phyloP scores from a whole-genome alignment of 805 yeast species.

The Kuraishia piskuri region DNA sequence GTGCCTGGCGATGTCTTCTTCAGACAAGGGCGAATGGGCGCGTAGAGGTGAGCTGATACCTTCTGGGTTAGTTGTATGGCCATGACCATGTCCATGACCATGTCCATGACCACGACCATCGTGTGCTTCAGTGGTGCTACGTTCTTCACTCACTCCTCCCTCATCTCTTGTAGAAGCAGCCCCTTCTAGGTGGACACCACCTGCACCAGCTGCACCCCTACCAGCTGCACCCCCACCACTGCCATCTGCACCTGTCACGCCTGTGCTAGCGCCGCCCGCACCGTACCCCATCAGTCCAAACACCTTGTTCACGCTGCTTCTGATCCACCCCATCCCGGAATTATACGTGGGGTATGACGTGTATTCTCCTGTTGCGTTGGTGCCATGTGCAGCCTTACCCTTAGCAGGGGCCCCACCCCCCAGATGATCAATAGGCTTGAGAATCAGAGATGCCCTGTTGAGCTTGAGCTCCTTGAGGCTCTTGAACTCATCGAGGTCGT shows the following conservation, averaged over 20 bases:
- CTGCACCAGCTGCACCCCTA: neutral
- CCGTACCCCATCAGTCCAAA: slow-evolving; percentile 4
- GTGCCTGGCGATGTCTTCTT: neutral
- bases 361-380: slow-evolving; percentile 1
- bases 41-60: neutral
- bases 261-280: neutral
- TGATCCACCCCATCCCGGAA: slow-evolving; percentile 5
- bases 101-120: no score
- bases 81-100: no score
- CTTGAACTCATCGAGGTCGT: slow-evolving; percentile 48
- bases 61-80: no score
- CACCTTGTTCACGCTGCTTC: slow-evolving; percentile 2
- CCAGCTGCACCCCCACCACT: neutral
- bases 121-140: no score
- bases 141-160: neutral
- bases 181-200: neutral
- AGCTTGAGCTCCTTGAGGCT: slow-evolving; percentile 47
- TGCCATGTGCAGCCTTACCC: neutral
- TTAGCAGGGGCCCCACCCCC: slow-evolving; percentile 2
- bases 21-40: neutral
- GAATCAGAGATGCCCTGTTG: slow-evolving; percentile 60
- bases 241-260: neutral
- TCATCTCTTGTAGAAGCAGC: neutral
- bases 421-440: slow-evolving; percentile 43
- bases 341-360: slow-evolving; percentile 4